These are phyloP conservation scores for Taiozyma sp. DNA, from an alignment of 1,139 yeast species.

Conservation along the genomic window DNA sequence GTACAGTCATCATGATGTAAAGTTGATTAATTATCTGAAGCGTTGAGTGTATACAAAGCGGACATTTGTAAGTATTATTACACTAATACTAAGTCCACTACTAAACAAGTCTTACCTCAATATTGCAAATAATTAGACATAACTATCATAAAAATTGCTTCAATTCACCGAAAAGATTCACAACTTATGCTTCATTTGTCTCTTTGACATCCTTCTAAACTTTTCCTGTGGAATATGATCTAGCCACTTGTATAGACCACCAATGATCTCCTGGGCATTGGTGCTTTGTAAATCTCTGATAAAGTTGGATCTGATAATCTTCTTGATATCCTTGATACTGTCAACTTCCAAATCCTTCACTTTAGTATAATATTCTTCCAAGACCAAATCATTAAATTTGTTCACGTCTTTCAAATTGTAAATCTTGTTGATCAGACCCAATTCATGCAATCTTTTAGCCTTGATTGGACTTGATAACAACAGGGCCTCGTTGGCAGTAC, in stretches of 20 bases:
- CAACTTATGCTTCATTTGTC: conserved; percentile 59
- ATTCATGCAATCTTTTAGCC: conserved; percentile 51
- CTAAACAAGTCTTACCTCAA: too few relatives aligned
- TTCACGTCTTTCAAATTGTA: conserved; percentile 45
- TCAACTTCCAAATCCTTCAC: conserved; percentile 50
- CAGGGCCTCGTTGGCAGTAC: conserved; percentile 70
- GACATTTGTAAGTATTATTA: too few relatives aligned
- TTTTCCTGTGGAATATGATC: conserved; percentile 72
- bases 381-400: conserved; percentile 54
- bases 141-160: too few relatives aligned
- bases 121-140: too few relatives aligned
- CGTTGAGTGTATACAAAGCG: too few relatives aligned
- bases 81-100: too few relatives aligned
- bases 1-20: background rate
- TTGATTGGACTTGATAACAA: conserved; percentile 63
- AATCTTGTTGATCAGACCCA: conserved; percentile 61
- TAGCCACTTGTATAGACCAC: conserved; percentile 68
- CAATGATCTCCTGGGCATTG: conserved; percentile 60
- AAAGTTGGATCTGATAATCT: conserved; percentile 42
- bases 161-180: conserved; percentile 15
- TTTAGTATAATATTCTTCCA: conserved; percentile 41
- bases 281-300: conserved; percentile 44
- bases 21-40: too few relatives aligned
- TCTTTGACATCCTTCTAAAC: conserved; percentile 51
- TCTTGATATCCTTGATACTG: conserved; percentile 60